A percentile compares a stretch with the other conserved stretches of the same genome.
Evolutionary conservation across 805 yeast genomes (phyloP).

Genomic region (Clavispora vitiphila): DNA sequence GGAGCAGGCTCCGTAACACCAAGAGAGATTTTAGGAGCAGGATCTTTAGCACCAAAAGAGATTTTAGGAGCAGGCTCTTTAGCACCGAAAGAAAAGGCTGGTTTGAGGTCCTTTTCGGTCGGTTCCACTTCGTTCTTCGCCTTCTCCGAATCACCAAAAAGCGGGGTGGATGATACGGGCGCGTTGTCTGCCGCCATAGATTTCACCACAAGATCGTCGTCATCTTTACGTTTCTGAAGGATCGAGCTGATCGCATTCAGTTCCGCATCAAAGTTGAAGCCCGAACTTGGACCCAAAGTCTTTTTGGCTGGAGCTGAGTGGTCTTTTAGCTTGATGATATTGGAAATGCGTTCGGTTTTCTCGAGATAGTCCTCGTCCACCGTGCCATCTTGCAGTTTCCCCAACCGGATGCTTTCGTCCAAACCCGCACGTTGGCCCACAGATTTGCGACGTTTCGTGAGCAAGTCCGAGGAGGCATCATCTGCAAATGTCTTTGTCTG

Average conservation of each 20-base stretch:
- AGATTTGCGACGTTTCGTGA: neutral
- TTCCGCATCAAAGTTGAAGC: constrained; percentile 32
- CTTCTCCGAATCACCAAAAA: neutral
- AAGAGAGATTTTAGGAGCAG: constrained; percentile 3
- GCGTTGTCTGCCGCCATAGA: neutral
- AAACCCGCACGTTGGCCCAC: constrained; percentile 8
- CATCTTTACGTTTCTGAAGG: constrained; percentile 14
- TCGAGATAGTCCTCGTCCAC: constrained; percentile 26
- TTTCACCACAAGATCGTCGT: constrained; percentile 1
- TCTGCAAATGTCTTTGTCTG: constrained; percentile 2
- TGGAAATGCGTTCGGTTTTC: constrained; percentile 21
- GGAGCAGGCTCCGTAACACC: neutral
- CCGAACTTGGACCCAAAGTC: constrained; percentile 28
- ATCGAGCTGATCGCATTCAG: constrained; percentile 23
- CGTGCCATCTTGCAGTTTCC: constrained; percentile 10
- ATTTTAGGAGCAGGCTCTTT: neutral
- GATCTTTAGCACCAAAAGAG: neutral
- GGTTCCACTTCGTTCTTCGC: no score
- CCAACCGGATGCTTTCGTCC: constrained; percentile 9
- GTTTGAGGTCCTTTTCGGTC: no score
- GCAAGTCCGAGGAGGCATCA: constrained; percentile 2
- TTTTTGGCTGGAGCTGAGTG: constrained; percentile 1
- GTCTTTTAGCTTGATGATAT: constrained; percentile 29
- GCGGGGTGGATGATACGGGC: neutral
- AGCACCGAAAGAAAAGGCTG: neutral